phyloP scores from a whole-genome alignment of 2,329 filamentous ascomycete species.

The Pseudohalonectria lignicola region DNA sequence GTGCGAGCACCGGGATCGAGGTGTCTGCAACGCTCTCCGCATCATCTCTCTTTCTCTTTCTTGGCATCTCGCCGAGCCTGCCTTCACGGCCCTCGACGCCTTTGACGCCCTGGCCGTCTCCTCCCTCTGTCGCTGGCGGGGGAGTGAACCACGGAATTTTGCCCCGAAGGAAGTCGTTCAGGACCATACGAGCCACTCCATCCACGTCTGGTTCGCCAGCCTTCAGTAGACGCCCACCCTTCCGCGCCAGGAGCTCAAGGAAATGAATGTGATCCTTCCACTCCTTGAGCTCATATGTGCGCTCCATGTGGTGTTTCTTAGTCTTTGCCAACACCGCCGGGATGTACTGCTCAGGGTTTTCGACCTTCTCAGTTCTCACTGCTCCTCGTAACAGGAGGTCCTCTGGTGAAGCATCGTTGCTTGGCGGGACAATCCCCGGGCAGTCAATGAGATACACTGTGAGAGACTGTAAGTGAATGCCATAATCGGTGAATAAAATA shows the following conservation, averaged over 20 bases:
- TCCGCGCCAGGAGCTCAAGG: constrained; percentile 75
- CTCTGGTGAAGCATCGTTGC: constrained; percentile 53
- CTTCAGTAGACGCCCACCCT: constrained; percentile 74
- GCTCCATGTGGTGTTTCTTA: constrained; percentile 78
- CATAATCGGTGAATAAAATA: too few relatives aligned
- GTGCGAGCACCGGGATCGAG: constrained; percentile 13
- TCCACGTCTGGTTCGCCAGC: constrained; percentile 94
- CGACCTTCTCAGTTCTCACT: constrained; percentile 89
- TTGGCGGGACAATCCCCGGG: constrained; percentile 74
- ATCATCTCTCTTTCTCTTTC: constrained; percentile 61
- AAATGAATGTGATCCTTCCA: constrained; percentile 73
- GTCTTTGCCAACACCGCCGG: constrained; percentile 69
- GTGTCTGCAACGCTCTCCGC: constrained; percentile 29
- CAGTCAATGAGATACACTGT: constrained; percentile 76
- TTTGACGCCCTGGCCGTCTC: constrained; percentile 42
- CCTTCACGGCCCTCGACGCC: constrained; percentile 63
- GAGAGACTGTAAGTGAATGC: too few relatives aligned
- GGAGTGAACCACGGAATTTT: constrained; percentile 96
- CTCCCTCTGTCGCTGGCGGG: constrained; percentile 49
- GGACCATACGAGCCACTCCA: constrained; percentile 89
- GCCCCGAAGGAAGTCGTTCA: constrained; percentile 91
- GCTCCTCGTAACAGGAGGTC: constrained; percentile 87
- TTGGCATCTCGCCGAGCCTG: constrained; percentile 74
- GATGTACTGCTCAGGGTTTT: constrained; percentile 94
- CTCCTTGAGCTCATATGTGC: constrained; percentile 80